phyloP scores from a whole-genome alignment of 345 rosid genomes.

The Diplotaxis tenuifolia region DNA sequence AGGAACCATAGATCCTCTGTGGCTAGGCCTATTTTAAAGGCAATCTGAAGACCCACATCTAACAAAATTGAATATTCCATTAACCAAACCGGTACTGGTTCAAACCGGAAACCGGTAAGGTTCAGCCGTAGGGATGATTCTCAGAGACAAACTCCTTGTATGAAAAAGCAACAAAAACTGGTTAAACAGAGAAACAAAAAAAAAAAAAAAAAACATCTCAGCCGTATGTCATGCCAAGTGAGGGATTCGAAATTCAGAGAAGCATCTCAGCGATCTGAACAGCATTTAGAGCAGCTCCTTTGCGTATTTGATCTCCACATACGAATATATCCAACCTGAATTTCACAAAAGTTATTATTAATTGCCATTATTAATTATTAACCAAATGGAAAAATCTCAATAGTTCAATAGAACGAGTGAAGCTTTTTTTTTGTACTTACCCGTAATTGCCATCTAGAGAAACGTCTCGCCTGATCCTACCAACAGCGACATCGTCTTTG shows the following conservation, averaged over 20 bases:
- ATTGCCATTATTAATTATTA: too few relatives aligned
- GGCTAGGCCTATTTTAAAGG: not conserved
- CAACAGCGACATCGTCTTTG: constrained; percentile 92
- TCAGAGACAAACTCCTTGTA: not conserved
- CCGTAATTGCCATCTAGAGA: constrained; percentile 84
- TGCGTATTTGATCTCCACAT: constrained; percentile 95
- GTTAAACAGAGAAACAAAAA: not conserved
- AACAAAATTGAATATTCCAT: not conserved
- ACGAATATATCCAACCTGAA: constrained; percentile 92
- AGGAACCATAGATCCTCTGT: not conserved
- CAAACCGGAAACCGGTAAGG: not conserved
- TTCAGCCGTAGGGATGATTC: not conserved
- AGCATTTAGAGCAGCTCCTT: constrained; percentile 98
- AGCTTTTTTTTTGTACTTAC: constrained; percentile 46
- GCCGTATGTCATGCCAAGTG: not conserved
- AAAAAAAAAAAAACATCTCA: too few relatives aligned
- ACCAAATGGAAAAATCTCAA: not conserved
- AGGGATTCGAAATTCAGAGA: constrained; percentile 32
- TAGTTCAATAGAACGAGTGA: not conserved
- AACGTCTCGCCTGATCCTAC: constrained; percentile 79
- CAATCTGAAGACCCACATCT: not conserved
- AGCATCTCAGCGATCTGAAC: constrained; percentile 96
- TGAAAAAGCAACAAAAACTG: constrained; percentile 17
- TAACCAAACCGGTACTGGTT: constrained; percentile 22
- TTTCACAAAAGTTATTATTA: not conserved